phyloP scores from a whole-genome alignment of 768 basidiomycete genomes.

The Coprinellus micaceus region DNA sequence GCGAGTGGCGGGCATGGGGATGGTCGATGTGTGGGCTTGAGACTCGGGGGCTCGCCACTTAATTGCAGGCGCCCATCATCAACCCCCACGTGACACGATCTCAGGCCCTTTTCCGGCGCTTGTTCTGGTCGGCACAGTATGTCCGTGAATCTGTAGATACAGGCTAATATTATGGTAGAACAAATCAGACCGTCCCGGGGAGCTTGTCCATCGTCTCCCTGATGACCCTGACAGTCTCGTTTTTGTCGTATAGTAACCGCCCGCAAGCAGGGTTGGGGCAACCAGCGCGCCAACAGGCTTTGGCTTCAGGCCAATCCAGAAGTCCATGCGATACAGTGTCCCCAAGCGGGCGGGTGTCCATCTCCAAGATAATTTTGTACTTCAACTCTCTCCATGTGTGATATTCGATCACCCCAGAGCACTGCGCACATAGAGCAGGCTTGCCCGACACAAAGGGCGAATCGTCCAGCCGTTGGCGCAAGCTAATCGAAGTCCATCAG shows the following conservation, averaged over 20 bases:
- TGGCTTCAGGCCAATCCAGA: slow-evolving; percentile 53
- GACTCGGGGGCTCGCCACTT: background rate
- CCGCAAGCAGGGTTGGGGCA: slow-evolving; percentile 44
- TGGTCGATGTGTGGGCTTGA: slow-evolving; percentile 4
- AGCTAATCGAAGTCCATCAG: slow-evolving; percentile 17
- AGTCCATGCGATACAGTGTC: slow-evolving; percentile 54
- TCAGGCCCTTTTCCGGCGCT: no score
- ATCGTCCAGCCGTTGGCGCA: slow-evolving; percentile 47
- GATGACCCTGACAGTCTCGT: slow-evolving; percentile 50
- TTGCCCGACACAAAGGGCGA: slow-evolving; percentile 53
- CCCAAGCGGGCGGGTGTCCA: slow-evolving; percentile 56
- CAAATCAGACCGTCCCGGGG: slow-evolving; percentile 30
- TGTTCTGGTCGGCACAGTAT: background rate
- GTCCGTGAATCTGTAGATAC: background rate
- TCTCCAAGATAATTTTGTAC: slow-evolving; percentile 50
- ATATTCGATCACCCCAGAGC: slow-evolving; percentile 48
- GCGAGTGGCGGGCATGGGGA: slow-evolving; percentile 29
- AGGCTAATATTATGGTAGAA: background rate
- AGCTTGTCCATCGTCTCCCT: slow-evolving; percentile 49
- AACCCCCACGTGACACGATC: no score
- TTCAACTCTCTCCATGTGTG: slow-evolving; percentile 66
- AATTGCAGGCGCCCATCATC: no score
- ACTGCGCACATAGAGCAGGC: slow-evolving; percentile 49
- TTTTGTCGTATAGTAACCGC: slow-evolving; percentile 54
- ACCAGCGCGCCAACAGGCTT: slow-evolving; percentile 56